These are phyloP conservation scores for Stagonosporopsis chrysanthemi DNA, from an alignment of 2,329 filamentous ascomycete genomes.

Conservation along the genomic window DNA sequence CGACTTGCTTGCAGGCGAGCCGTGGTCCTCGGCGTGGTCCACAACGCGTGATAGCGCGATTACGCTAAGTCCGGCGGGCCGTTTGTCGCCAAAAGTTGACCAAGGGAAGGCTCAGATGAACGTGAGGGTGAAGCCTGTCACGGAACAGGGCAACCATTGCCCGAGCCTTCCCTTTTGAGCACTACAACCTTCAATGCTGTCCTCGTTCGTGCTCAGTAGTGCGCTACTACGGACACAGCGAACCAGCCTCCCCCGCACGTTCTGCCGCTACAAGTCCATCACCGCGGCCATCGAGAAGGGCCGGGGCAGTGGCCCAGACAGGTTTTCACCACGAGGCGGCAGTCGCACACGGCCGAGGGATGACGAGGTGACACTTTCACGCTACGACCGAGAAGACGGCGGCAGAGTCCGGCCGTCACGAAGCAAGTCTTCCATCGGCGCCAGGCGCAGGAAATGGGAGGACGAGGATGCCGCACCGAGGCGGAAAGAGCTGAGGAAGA, in stretches of 20 bases:
- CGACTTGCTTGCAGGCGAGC: background rate
- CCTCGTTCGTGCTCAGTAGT: slow-evolving; percentile 24
- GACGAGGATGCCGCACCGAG: slow-evolving; percentile 14
- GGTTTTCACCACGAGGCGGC: slow-evolving; percentile 20
- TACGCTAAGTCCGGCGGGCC: slow-evolving; percentile 11
- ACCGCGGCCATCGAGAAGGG: slow-evolving; percentile 44
- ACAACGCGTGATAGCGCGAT: slow-evolving; percentile 4
- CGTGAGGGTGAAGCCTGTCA: background rate
- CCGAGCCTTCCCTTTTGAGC: background rate
- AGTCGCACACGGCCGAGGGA: slow-evolving; percentile 14
- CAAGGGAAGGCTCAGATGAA: slow-evolving; percentile 8
- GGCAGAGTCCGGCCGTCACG: slow-evolving; percentile 10
- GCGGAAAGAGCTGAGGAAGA: slow-evolving; percentile 17
- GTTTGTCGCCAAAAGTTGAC: slow-evolving; percentile 14
- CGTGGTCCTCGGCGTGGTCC: background rate
- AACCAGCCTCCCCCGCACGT: slow-evolving; percentile 23
- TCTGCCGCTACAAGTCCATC: slow-evolving; percentile 43
- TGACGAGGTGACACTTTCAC: background rate
- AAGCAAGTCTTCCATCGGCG: slow-evolving; percentile 17
- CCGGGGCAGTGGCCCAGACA: slow-evolving; percentile 22
- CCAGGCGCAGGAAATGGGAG: slow-evolving; percentile 15
- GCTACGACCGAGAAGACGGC: slow-evolving; percentile 11
- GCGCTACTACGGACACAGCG: slow-evolving; percentile 27
- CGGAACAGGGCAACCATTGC: background rate
- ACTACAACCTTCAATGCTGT: slow-evolving; percentile 30